Percentiles rank a stretch among this genome's conserved stretches.
Conservation (phyloP, 129 eudicot species). For the Chrysanthemum seticuspe region DNA sequence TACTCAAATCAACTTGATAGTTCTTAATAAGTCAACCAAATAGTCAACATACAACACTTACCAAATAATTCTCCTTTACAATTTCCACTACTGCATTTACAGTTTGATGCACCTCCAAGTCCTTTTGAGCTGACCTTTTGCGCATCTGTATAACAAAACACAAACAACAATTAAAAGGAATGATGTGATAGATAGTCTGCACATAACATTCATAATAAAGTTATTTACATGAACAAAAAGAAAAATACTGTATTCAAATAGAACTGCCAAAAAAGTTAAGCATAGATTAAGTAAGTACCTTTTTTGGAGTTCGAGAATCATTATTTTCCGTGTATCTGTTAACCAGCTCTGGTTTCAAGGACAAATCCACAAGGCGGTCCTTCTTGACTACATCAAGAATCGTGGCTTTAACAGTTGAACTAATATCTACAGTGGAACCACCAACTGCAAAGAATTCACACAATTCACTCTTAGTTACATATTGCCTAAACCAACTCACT, state of each 20-base stretch:
- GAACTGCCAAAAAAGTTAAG: no score
- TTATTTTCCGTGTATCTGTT: conserved; percentile 37
- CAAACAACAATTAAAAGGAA: conserved; percentile 1
- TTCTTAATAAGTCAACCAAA: background rate
- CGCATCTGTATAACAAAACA: conserved; percentile 56
- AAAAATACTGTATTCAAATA: no score
- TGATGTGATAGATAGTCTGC: no score
- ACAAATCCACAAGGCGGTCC: conserved; percentile 84
- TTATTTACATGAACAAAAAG: background rate
- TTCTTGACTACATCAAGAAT: conserved; percentile 82
- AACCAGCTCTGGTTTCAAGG: conserved; percentile 70
- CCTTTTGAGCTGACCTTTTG: conserved; percentile 61
- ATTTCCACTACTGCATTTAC: conserved; percentile 80
- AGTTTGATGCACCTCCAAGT: conserved; percentile 71
- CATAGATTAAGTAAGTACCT: conserved; percentile 32
- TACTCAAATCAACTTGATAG: conserved; percentile 7
- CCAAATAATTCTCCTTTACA: conserved; percentile 87
- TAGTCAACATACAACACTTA: conserved; percentile 18
- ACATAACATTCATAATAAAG: no score
- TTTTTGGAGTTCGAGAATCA: conserved; percentile 42
- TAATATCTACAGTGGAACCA: conserved; percentile 51
- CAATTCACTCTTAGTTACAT: conserved; percentile 2
- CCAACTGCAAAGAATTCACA: conserved; percentile 49
- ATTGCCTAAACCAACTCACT: background rate
- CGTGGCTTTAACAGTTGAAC: conserved; percentile 57